These are phyloP conservation scores for Thoreauomyces humboldtii DNA, from an alignment of 192 early-diverging fungal species.

Conservation along the genomic window DNA sequence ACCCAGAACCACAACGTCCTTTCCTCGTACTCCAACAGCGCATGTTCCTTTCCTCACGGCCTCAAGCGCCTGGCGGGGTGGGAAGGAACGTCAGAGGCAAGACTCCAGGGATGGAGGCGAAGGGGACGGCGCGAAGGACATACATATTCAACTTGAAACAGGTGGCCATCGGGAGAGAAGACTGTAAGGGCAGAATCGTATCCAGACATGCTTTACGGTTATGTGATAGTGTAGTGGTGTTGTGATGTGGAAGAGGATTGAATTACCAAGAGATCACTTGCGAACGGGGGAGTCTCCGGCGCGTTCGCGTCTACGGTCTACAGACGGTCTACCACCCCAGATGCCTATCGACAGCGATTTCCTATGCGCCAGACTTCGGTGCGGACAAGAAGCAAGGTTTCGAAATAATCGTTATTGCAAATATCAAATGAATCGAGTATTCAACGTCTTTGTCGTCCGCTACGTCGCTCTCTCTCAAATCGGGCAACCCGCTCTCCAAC, in stretches of 20 bases:
- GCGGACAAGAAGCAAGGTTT: too few species aligned
- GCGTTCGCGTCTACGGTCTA: too few species aligned
- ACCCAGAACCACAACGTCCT: constrained; percentile 86
- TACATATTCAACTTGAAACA: constrained; percentile 99
- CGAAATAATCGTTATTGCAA: too few species aligned
- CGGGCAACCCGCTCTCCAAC: not conserved
- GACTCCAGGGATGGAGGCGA: not conserved
- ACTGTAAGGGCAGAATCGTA: constrained; percentile 81
- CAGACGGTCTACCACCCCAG: too few species aligned
- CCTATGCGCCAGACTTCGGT: too few species aligned
- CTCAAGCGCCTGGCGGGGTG: constrained; percentile 70
- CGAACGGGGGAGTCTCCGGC: too few species aligned
- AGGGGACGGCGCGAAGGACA: not conserved
- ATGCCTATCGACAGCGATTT: too few species aligned
- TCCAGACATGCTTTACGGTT: constrained; percentile 28
- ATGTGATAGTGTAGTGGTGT: too few species aligned
- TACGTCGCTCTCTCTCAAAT: not conserved
- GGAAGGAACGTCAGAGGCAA: not conserved
- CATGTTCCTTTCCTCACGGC: constrained; percentile 97
- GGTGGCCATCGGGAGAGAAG: constrained; percentile 97
- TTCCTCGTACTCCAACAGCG: constrained; percentile 93
- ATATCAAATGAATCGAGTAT: too few species aligned
- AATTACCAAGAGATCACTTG: too few species aligned
- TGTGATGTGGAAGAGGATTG: too few species aligned
- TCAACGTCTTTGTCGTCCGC: too few species aligned